These are phyloP conservation scores for Fraxinus pennsylvanica DNA, from an alignment of 257 asterid genomes.

Conservation along the genomic window DNA sequence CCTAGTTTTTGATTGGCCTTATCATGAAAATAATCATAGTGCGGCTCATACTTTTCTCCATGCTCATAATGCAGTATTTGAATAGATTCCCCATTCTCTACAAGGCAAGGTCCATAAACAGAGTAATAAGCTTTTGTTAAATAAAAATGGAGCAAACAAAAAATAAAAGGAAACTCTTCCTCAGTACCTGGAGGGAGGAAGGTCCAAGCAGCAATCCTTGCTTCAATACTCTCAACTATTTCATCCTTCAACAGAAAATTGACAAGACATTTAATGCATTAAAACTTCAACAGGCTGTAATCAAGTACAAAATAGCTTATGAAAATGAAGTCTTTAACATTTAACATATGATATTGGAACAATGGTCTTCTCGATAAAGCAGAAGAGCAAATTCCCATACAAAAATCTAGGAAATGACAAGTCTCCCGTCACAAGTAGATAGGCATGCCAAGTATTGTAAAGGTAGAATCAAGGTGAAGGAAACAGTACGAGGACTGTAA, in stretches of 20 bases:
- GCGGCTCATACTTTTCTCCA: constrained; percentile 72
- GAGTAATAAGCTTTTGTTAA: not conserved
- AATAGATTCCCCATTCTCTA: constrained; percentile 70
- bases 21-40: constrained; percentile 57
- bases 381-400: not conserved
- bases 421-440: not conserved
- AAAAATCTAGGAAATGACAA: not conserved
- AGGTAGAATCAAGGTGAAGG: constrained; percentile 6
- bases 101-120: not conserved
- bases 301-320: not conserved
- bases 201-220: constrained; percentile 76
- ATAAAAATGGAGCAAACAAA: constrained; percentile 9
- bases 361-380: not conserved
- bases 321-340: not conserved
- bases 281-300: not conserved
- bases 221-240: constrained; percentile 50
- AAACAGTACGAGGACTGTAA: not conserved
- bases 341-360: not conserved
- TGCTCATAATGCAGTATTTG: constrained; percentile 61
- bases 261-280: not conserved
- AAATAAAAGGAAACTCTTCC: not conserved
- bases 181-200: constrained; percentile 64
- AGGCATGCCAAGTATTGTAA: not conserved
- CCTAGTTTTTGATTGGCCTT: constrained; percentile 45
- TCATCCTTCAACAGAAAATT: constrained; percentile 46